Base-by-base conservation (phyloP, 768 basidiomycete genomes). In the Rhizopogon rudus region DNA sequence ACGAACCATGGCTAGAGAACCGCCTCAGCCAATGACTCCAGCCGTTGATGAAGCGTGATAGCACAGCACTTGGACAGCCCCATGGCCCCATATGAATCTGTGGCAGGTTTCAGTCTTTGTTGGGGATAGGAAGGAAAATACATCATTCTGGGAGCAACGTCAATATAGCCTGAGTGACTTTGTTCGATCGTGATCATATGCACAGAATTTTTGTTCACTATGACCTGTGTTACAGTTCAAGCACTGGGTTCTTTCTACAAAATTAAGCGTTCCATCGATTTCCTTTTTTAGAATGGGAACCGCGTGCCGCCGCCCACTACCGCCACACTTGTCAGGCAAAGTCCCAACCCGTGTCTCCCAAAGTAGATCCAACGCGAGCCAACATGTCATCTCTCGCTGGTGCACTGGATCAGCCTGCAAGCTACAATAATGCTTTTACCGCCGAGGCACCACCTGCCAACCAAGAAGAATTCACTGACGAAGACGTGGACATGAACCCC, bases 361-460 rank as follows among this genome's bases (percentile, higher is more conserved):
- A 17, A 6, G 5, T 29, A 17, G 13, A 33, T 29, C 12, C 17
- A 33, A 20, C 17, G n/a, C 16, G 7, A 44, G 25, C 7, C 1
- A 4, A 35, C 10, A 85, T 85, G 83, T 84, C 83, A 41, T 83
- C 81, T 37, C 70, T 84, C 35, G 82, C 82, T 45, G 81, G 80
- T 46, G 82, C 83, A 4, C 71, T 85, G 29, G 80, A 76, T 58
- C 70, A 71, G 53, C 63, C 66, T 28, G 52, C 61, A 39, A 71
- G 61, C 42, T 62, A 67, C 53, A 61, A 50, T 25, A 56, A 61
- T 53, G 52, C 29, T 29, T 67, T 62, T 33, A 6, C 59, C 13
- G 43, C 62, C 3, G 35, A 54, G n/a, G 42, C 59, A 25, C 44
- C 54, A 9, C 43, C 53, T 16, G 37, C 40, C 37, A 17, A 54